Percentiles rank a stretch among this genome's conserved stretches.
phyloP scores from a whole-genome alignment of 768 basidiomycete genomes.

The Suillus decipiens region DNA sequence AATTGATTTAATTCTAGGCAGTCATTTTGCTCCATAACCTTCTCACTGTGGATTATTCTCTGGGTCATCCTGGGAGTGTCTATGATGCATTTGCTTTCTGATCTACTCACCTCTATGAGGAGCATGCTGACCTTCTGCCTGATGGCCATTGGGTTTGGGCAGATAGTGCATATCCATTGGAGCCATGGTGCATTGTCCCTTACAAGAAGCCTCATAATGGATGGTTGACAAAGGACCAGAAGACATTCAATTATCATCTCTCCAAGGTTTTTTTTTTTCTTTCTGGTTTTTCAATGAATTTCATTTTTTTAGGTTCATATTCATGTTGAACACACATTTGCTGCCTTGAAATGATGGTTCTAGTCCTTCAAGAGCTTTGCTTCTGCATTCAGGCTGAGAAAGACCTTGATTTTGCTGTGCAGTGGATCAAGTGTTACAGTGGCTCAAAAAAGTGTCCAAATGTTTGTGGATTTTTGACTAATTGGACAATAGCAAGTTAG shows the following conservation, averaged over 20 bases:
- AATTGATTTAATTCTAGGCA: not conserved
- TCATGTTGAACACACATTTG: slow-evolving; percentile 11
- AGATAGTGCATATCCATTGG: no score
- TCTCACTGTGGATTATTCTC: not conserved
- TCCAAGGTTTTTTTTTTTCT: not conserved
- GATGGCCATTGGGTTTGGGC: slow-evolving; percentile 1
- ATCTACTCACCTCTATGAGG: not conserved
- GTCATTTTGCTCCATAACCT: not conserved
- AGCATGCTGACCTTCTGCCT: slow-evolving; percentile 2
- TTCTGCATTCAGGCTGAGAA: not conserved
- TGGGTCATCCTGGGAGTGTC: slow-evolving; percentile 1
- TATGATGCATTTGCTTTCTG: not conserved
- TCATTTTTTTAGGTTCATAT: slow-evolving; percentile 8
- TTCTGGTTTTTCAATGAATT: not conserved
- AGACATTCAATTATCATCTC: not conserved
- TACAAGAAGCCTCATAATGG: no score
- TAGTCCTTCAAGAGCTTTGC: not conserved
- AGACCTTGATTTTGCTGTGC: not conserved
- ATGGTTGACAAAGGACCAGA: no score
- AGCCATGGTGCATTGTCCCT: no score
- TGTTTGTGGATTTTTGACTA: no score
- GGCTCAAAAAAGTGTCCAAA: no score
- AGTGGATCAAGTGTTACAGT: not conserved
- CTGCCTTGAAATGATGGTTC: slow-evolving; percentile 6
- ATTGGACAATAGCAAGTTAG: no score